Evolutionary conservation across 208 protist genomes (phyloP), one percentile per base, ranked within the genome.

Genomic region (Leishmania aethiopica): DNA sequence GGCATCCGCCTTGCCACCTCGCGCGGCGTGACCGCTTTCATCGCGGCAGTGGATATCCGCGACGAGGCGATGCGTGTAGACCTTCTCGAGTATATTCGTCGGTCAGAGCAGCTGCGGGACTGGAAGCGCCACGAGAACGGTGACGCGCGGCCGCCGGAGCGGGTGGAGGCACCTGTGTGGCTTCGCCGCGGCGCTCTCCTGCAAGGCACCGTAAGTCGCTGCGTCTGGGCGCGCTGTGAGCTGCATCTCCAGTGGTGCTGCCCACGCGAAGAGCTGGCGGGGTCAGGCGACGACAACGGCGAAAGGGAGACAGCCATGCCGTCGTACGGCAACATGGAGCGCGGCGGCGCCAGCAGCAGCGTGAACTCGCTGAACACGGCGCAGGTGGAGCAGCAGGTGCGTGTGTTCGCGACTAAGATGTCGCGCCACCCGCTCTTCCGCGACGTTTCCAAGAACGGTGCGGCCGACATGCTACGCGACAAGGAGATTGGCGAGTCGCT

Each of bases 401-500:
- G 85, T 45, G 86, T 93, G n/a, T 96, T 94, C 53, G 84, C 92
- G 19, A 93, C 91, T 17, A 97, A 97, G 81, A 91, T 95, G 70
- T 94, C 93, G 35, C 89, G 88, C 11, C 94, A 97, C 85, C 85
- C 89, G 1, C 87, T 97, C 47, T 96, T 96, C 75, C 91, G 93
- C 67, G 90, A 93, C 77, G 81, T 92, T 8, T 87, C 81, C 69
- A 90, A 89, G 67, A 87, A 70, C 35, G 81, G 84, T 6, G 85
- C 90, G 42, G 73, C 84, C 28, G 84, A 90, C 73, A 89, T 92
- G 81, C 88, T 97, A 62, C 90, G 88, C 45, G 91, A 94, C 76
- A 95, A 95, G 80, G 86, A 95, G 42, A 94, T 97, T 75, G 94
- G 94, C 22, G 92, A 97, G 84, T 82, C 91, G 19, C 83, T 97